A percentile compares a stretch with the other conserved stretches of the same genome.
These are phyloP conservation scores for sunflower (Helianthus annuus) DNA, from an alignment of 129 eudicot genomes.

Conservation along the genomic window DNA sequence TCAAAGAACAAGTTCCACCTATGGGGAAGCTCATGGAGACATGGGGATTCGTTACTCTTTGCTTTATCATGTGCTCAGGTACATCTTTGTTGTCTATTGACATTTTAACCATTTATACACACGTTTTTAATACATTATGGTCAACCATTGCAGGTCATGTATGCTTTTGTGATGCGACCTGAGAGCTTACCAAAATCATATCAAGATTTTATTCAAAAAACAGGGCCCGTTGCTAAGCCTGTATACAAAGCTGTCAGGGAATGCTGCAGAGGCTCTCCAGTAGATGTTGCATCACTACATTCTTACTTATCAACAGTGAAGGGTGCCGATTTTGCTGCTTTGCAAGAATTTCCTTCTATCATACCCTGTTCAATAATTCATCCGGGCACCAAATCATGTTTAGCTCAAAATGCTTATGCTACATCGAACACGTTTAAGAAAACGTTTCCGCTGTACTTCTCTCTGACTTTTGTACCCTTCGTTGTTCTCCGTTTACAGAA, in stretches of 20 bases:
- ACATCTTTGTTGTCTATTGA: slow-evolving; percentile 12
- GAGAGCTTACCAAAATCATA: slow-evolving; percentile 98
- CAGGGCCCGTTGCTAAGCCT: slow-evolving; percentile 97
- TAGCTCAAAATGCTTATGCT: slow-evolving; percentile 77
- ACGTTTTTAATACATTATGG: slow-evolving; percentile 3
- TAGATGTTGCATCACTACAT: slow-evolving; percentile 76
- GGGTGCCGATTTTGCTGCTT: slow-evolving; percentile 39
- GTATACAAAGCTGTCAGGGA: slow-evolving; percentile 95
- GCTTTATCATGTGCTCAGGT: slow-evolving; percentile 98
- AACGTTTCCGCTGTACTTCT: slow-evolving; percentile 96
- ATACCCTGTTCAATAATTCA: slow-evolving; percentile 94
- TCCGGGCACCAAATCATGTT: slow-evolving; percentile 78
- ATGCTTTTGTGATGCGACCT: slow-evolving; percentile 96
- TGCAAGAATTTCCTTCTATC: slow-evolving; percentile 79
- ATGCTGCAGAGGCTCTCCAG: slow-evolving; percentile 89
- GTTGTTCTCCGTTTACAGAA: slow-evolving; percentile 89
- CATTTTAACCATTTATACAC: background rate
- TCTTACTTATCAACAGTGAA: slow-evolving; percentile 62
- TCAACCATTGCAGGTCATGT: slow-evolving; percentile 67
- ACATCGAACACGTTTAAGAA: slow-evolving; percentile 79
- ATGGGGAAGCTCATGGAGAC: slow-evolving; percentile 97
- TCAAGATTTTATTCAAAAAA: slow-evolving; percentile 95
- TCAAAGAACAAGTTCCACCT: slow-evolving; percentile 88
- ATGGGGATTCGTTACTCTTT: slow-evolving; percentile 96
- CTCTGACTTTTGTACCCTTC: slow-evolving; percentile 94